Base-by-base conservation (phyloP, 2,329 filamentous ascomycete species). In the Colletotrichum noveboracense region DNA sequence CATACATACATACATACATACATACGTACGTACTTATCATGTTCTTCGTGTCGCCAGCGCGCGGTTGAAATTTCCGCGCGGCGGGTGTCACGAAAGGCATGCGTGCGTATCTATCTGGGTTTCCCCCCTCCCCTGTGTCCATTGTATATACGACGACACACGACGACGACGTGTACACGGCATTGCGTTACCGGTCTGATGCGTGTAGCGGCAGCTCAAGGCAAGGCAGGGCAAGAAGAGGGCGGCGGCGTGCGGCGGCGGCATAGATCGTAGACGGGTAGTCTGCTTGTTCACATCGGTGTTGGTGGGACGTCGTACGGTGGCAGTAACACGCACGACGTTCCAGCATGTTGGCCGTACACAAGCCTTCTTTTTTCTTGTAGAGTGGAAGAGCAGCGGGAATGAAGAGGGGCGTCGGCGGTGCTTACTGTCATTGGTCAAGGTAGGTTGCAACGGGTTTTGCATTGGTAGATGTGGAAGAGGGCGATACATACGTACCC, bases 261-360 rank as follows among this genome's bases (percentile, higher is more conserved):
- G 14, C 68, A 34, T 64, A 75, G 72, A 75, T 75, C 72, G 72
- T 66, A 75, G 62, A 75, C 72, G 72, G 72, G 72, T 75, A 67
- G 72, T 72, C 62, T 75, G 72, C 69, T 75, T 75, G 69, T 75
- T 75, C 72, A 75, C 62, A 75, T 75, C 72, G 72, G 69, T 34
- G 52, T 75, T 72, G 16, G 72, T 72, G 72, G 16, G 38, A 75
- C 72, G 72, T 75, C 24, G 55, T 38, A 72, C 72, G 36, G 36
- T 43, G 36, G 6, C 32, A 34, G 32, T 14, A 12, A 18, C 36
- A 43, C 36, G 36, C 32, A 18, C 36, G 36, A 43, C 36, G 36
- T 43, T 43, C 36, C 18, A 43, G 36, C 36, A 43, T 43, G 36
- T 43, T 43, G 36, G 36, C 36, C 36, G 36, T 43, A 43, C 36